These are phyloP conservation scores for Monosporozyma siamensis DNA, from an alignment of 805 yeast genomes.

Conservation along the genomic window DNA sequence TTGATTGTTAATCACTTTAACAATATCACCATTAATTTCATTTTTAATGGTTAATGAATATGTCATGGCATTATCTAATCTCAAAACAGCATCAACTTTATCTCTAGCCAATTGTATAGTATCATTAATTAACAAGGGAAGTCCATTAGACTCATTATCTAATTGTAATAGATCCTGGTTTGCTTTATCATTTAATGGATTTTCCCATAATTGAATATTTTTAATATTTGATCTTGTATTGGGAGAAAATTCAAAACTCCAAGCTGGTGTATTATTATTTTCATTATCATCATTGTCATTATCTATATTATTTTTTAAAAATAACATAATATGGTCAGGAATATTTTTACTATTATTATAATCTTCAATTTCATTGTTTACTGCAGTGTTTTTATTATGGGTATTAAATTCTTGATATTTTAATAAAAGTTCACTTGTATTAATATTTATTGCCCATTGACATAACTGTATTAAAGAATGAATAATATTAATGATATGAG, in stretches of 20 bases:
- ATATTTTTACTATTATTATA: not conserved
- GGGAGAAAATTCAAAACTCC: slow-evolving; percentile 42
- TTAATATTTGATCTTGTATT: slow-evolving; percentile 47
- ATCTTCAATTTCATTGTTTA: not conserved
- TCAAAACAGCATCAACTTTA: slow-evolving; percentile 59
- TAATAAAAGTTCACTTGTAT: slow-evolving; percentile 51
- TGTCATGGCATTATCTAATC: slow-evolving; percentile 65
- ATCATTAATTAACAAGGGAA: slow-evolving; percentile 53
- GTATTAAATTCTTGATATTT: not conserved
- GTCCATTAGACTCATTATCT: slow-evolving; percentile 43
- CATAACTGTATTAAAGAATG: slow-evolving; percentile 43
- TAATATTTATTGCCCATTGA: slow-evolving; percentile 64
- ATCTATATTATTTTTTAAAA: not conserved
- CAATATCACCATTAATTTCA: slow-evolving; percentile 66
- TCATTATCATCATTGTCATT: not conserved
- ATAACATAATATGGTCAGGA: not conserved
- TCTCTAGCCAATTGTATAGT: slow-evolving; percentile 50
- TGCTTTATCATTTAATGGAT: slow-evolving; percentile 6
- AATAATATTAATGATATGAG: slow-evolving; percentile 8
- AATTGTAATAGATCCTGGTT: not conserved
- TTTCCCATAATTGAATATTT: slow-evolving; percentile 31
- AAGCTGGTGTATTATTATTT: not conserved
- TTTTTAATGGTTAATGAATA: slow-evolving; percentile 67
- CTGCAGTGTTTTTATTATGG: not conserved
- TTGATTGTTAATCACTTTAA: slow-evolving; percentile 54